A percentile compares a stretch with the other conserved stretches of the same genome.
These are phyloP conservation scores for Backusella westeae DNA, from an alignment of 192 early-diverging fungal species.

Conservation along the genomic window DNA sequence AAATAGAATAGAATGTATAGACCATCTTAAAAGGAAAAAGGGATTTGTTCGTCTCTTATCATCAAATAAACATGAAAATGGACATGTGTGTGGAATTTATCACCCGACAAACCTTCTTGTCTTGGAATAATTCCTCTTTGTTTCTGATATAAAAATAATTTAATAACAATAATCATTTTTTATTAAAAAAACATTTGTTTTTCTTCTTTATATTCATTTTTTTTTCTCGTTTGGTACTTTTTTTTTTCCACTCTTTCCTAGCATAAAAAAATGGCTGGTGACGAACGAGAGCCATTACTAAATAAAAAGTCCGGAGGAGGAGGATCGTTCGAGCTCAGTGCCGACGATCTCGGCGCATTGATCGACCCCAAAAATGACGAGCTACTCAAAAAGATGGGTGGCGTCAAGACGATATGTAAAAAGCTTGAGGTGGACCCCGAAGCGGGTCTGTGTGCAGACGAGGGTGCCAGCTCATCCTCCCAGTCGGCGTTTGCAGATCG, in stretches of 20 bases:
- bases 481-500: conserved; percentile 41
- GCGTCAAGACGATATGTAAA: conserved; percentile 53
- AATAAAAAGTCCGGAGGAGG: neutral
- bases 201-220: neutral
- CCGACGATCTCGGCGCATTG: conserved; percentile 42
- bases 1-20: too few relatives aligned
- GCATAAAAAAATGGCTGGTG: neutral
- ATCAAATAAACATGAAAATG: too few relatives aligned
- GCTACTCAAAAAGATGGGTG: conserved; percentile 56
- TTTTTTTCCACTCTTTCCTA: neutral
- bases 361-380: conserved; percentile 68
- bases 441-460: conserved; percentile 53
- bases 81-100: too few relatives aligned
- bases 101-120: neutral
- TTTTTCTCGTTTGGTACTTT: neutral
- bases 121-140: neutral
- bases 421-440: conserved; percentile 60
- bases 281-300: neutral
- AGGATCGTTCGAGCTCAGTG: neutral
- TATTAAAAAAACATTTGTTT: neutral
- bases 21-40: too few relatives aligned
- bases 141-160: neutral
- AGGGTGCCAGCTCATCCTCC: conserved; percentile 19
- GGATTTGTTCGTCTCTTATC: too few relatives aligned
- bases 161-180: neutral